Evolutionary conservation across 73 alveolate species (phyloP).

Genomic region (Tetrahymena thermophila): DNA sequence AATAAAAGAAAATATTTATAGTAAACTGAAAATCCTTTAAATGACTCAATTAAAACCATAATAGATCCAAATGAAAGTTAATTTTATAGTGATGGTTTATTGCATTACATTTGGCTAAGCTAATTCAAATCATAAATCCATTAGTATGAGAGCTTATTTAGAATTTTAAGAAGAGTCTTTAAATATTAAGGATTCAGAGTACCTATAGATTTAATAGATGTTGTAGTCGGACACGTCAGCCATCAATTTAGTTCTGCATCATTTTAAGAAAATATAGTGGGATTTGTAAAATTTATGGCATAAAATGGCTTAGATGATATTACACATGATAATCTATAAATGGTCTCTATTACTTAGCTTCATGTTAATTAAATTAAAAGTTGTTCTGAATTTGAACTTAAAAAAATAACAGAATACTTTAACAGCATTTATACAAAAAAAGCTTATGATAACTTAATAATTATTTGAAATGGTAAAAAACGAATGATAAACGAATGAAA

Average conservation of each 20-base stretch:
- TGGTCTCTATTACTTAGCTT: neutral
- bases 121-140: neutral
- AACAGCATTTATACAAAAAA: neutral
- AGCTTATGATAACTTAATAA: neutral
- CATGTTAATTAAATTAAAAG: neutral
- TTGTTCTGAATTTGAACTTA: neutral
- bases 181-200: neutral
- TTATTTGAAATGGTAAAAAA: neutral
- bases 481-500: neutral
- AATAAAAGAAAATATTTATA: neutral
- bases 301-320: neutral
- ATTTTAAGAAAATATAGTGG: neutral
- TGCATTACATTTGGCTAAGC: neutral
- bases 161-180: neutral
- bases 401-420: neutral
- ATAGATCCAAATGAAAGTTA: neutral
- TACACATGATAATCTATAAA: neutral
- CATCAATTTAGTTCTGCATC: neutral
- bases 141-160: neutral
- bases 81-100: neutral
- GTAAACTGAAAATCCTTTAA: neutral
- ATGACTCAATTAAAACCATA: neutral
- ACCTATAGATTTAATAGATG: neutral
- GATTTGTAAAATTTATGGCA: neutral
- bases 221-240: neutral